A percentile compares a stretch with the other conserved stretches of the same genome.
These are phyloP conservation scores for Russula vinacea DNA, from an alignment of 768 basidiomycete genomes.

Conservation along the genomic window DNA sequence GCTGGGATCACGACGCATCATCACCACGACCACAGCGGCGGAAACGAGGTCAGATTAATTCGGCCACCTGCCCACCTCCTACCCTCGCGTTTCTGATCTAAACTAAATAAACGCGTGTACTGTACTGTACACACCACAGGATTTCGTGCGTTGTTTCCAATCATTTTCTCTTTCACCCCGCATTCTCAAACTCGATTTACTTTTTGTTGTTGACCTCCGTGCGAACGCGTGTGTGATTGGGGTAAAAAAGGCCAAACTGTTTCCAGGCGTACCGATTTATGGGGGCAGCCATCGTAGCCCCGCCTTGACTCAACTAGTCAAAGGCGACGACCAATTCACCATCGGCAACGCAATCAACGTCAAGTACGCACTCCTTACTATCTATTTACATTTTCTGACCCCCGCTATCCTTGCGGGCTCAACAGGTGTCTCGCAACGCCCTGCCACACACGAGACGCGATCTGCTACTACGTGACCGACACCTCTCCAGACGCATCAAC, in stretches of 20 bases:
- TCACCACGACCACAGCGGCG: conserved; percentile 86
- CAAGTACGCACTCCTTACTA: conserved; percentile 41
- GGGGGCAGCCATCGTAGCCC: conserved; percentile 74
- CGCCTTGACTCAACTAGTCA: conserved; percentile 68
- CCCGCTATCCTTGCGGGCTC: not conserved
- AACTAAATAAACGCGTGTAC: too few species aligned
- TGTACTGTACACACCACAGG: conserved; percentile 30
- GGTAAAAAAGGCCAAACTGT: conserved; percentile 39
- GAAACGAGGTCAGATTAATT: conserved; percentile 68
- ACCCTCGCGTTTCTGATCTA: too few species aligned
- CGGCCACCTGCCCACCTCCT: too few species aligned
- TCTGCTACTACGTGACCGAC: conserved; percentile 75
- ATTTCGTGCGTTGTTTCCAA: conserved; percentile 42
- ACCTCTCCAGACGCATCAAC: conserved; percentile 30
- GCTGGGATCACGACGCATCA: conserved; percentile 89
- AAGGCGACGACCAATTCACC: conserved; percentile 76
- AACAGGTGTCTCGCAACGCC: conserved; percentile 78
- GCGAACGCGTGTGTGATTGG: not conserved
- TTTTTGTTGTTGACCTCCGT: not conserved
- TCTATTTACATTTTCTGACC: not conserved
- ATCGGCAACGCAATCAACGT: conserved; percentile 63
- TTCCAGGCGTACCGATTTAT: conserved; percentile 56
- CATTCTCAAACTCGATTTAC: not conserved
- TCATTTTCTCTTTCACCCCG: not conserved
- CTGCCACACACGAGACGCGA: conserved; percentile 95